phyloP scores from a whole-genome alignment of 345 rosid species.

The Gossypium rotundifolium region DNA sequence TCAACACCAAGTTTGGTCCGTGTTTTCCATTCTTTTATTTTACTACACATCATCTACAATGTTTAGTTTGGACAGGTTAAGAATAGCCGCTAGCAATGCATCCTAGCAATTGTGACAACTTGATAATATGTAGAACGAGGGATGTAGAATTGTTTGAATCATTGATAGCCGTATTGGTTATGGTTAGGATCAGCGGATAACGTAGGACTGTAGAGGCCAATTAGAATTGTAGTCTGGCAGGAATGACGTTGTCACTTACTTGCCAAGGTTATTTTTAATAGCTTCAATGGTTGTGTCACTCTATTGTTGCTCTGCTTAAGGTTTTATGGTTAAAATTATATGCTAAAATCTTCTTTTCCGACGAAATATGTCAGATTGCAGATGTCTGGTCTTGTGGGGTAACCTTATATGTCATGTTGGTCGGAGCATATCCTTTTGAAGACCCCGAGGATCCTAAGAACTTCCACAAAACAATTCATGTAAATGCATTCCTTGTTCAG shows the following conservation, averaged over 20 bases:
- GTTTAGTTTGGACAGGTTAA: background rate
- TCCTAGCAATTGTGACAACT: background rate
- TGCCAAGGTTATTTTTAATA: background rate
- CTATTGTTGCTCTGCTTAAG: background rate
- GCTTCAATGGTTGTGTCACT: background rate
- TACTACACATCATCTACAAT: too few species aligned
- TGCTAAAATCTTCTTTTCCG: background rate
- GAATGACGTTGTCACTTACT: background rate
- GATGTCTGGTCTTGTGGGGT: slow-evolving; percentile 99
- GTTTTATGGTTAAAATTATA: background rate
- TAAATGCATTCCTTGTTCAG: slow-evolving; percentile 20
- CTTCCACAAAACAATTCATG: slow-evolving; percentile 87
- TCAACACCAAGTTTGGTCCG: background rate
- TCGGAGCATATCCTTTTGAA: slow-evolving; percentile 98
- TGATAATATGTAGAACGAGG: background rate
- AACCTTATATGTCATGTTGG: slow-evolving; percentile 91
- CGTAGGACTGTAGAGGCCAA: background rate
- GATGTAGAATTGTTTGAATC: background rate
- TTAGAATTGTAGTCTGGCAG: background rate
- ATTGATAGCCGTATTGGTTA: background rate
- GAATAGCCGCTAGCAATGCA: background rate
- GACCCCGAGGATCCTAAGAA: slow-evolving; percentile 97
- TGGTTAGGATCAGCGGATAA: background rate
- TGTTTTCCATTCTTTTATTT: too few species aligned
- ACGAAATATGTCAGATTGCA: slow-evolving; percentile 44